Evolutionary conservation across 2,329 filamentous ascomycete species (phyloP).

Genomic region (Botrytis fragariae): DNA sequence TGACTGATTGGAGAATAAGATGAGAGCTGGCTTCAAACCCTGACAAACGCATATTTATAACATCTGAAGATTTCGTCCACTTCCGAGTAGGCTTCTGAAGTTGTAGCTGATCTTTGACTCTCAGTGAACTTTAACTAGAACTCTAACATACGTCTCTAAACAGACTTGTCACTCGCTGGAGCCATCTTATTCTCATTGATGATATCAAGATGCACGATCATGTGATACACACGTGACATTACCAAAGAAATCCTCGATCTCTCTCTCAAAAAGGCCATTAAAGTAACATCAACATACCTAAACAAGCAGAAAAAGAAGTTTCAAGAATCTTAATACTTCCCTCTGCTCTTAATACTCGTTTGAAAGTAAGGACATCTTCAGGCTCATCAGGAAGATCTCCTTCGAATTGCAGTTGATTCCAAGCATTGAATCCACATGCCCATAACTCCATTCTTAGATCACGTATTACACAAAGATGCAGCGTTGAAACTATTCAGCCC

Average conservation of each 20-base stretch:
- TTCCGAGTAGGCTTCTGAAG: background rate
- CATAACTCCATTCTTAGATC: constrained; percentile 47
- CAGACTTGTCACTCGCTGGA: background rate
- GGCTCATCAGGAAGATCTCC: constrained; percentile 39
- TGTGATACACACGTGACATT: background rate
- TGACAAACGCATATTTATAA: background rate
- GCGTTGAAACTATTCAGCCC: background rate
- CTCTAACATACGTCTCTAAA: background rate
- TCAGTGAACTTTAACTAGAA: background rate
- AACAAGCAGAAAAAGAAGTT: constrained; percentile 42
- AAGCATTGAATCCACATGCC: constrained; percentile 58
- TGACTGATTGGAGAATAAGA: background rate
- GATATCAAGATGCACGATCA: background rate
- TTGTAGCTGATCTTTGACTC: background rate
- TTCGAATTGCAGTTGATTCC: constrained; percentile 51
- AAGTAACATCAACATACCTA: constrained; percentile 13
- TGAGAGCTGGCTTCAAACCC: too few relatives aligned
- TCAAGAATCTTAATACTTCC: constrained; percentile 40
- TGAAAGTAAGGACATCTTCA: constrained; percentile 48
- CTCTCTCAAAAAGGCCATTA: background rate
- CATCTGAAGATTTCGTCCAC: background rate
- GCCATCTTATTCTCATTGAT: background rate
- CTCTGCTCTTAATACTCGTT: constrained; percentile 41
- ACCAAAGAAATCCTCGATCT: background rate
- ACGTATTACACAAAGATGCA: background rate